Conservation (phyloP, 2,329 filamentous ascomycete genomes). For the Lecanicillium sp. region DNA sequence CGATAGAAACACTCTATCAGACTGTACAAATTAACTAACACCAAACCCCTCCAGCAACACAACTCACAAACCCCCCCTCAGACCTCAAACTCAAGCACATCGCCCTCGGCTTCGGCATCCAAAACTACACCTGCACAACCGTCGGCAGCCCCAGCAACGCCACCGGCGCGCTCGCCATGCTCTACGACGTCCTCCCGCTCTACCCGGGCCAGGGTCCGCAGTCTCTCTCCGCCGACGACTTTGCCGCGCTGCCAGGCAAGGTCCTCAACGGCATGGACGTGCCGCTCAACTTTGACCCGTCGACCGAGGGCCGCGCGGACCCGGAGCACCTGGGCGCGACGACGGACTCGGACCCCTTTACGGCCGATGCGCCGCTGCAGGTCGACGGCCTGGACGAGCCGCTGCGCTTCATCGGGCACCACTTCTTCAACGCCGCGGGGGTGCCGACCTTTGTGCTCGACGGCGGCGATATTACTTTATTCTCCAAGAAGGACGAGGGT, state of each 20-base stretch:
- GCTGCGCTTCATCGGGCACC: slow-evolving; percentile 49
- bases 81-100: slow-evolving; percentile 42
- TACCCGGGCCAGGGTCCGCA: slow-evolving; percentile 35
- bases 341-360: slow-evolving; percentile 35
- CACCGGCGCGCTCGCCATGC: slow-evolving; percentile 50
- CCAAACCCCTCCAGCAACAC: slow-evolving; percentile 21
- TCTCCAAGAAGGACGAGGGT: slow-evolving; percentile 39
- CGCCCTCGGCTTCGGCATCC: slow-evolving; percentile 55
- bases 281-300: slow-evolving; percentile 39
- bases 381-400: slow-evolving; percentile 25
- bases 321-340: slow-evolving; percentile 31
- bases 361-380: slow-evolving; percentile 26
- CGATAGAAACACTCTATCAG: not conserved
- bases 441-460: slow-evolving; percentile 54
- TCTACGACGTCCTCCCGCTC: slow-evolving; percentile 49
- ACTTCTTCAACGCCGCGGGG: slow-evolving; percentile 53
- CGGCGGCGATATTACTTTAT: slow-evolving; percentile 26
- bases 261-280: slow-evolving; percentile 33
- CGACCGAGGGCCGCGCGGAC: slow-evolving; percentile 17
- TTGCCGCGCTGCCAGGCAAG: slow-evolving; percentile 29
- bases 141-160: slow-evolving; percentile 26
- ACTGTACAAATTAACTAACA: slow-evolving; percentile 1
- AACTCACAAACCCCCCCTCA: slow-evolving; percentile 36
- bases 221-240: slow-evolving; percentile 31
- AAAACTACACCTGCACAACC: slow-evolving; percentile 59